Evolutionary conservation across 225 moss, liverwort and hornwort genomes (phyloP).

Genomic region (Pseudisothecium myosuroides): DNA sequence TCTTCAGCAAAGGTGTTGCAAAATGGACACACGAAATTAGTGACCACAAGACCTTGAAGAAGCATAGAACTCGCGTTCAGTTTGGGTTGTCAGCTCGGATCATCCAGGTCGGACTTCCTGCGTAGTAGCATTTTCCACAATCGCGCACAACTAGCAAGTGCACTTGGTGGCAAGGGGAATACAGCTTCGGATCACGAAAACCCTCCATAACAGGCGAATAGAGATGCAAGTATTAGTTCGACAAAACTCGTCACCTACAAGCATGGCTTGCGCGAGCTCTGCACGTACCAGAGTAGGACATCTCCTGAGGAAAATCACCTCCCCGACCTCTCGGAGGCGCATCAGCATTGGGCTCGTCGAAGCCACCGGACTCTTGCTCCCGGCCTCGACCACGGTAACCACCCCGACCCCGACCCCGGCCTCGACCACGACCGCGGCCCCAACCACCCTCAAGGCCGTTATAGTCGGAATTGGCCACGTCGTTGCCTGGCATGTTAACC

Average conservation of each 20-base stretch:
- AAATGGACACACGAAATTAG: not conserved
- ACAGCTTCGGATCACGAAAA: not conserved
- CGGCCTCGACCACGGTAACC: constrained; percentile 91
- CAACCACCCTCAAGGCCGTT: constrained; percentile 86
- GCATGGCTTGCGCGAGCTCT: not conserved
- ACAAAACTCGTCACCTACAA: not conserved
- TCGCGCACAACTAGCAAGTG: not conserved
- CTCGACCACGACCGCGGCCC: constrained; percentile 88
- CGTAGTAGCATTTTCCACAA: not conserved
- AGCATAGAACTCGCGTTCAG: not conserved
- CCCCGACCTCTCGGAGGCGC: constrained; percentile 68
- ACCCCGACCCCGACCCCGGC: constrained; percentile 74
- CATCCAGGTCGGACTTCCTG: not conserved
- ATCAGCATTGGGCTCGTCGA: constrained; percentile 68
- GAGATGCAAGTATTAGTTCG: not conserved
- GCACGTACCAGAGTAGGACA: constrained; percentile 27
- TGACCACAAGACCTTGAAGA: not conserved
- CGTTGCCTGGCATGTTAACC: constrained; percentile 40
- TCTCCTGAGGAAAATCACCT: constrained; percentile 20
- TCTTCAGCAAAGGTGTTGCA: not conserved
- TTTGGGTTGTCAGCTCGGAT: not conserved
- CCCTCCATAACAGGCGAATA: not conserved
- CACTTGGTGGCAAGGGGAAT: not conserved
- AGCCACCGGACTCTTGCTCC: constrained; percentile 81
- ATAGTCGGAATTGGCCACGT: constrained; percentile 54